phyloP scores from a whole-genome alignment of 1,139 yeast genomes.

The Suzukiozyma palmioleophila region DNA sequence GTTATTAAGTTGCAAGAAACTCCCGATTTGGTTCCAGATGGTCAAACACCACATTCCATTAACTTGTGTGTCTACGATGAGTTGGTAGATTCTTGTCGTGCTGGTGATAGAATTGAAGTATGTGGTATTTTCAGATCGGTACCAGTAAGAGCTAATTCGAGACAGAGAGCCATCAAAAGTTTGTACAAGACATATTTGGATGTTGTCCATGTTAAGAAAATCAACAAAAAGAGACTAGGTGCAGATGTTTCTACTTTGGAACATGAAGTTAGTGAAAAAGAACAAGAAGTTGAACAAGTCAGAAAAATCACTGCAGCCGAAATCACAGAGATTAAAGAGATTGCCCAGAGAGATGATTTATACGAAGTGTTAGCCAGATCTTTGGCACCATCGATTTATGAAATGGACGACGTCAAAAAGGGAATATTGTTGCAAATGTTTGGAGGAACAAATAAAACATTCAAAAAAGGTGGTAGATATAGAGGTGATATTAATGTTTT shows the following conservation, averaged over 20 bases:
- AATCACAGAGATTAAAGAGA: constrained; percentile 54
- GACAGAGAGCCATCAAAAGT: constrained; percentile 78
- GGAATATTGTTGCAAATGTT: constrained; percentile 88
- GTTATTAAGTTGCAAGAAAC: constrained; percentile 93
- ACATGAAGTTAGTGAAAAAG: constrained; percentile 43
- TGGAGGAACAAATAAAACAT: constrained; percentile 91
- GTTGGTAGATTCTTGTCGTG: constrained; percentile 87
- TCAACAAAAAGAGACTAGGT: constrained; percentile 78
- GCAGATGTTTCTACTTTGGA: constrained; percentile 68
- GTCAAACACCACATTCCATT: constrained; percentile 97
- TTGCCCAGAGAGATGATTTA: constrained; percentile 67
- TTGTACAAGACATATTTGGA: constrained; percentile 91
- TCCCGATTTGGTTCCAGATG: constrained; percentile 97
- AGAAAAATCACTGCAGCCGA: constrained; percentile 69
- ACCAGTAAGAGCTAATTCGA: constrained; percentile 84
- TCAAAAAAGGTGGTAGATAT: constrained; percentile 87
- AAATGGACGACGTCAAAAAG: constrained; percentile 93
- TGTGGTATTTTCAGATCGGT: constrained; percentile 93
- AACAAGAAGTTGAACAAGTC: constrained; percentile 72
- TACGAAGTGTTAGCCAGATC: constrained; percentile 89
- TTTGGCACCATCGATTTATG: constrained; percentile 92
- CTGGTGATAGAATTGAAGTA: constrained; percentile 95
- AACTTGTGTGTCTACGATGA: constrained; percentile 95
- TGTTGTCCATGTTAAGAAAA: constrained; percentile 86
- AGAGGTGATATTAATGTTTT: constrained; percentile 92